Percentiles rank a stretch among this genome's conserved stretches.
These are phyloP conservation scores for Basipetospora chlamydospora DNA, from an alignment of 2,329 filamentous ascomycete genomes.

Conservation along the genomic window DNA sequence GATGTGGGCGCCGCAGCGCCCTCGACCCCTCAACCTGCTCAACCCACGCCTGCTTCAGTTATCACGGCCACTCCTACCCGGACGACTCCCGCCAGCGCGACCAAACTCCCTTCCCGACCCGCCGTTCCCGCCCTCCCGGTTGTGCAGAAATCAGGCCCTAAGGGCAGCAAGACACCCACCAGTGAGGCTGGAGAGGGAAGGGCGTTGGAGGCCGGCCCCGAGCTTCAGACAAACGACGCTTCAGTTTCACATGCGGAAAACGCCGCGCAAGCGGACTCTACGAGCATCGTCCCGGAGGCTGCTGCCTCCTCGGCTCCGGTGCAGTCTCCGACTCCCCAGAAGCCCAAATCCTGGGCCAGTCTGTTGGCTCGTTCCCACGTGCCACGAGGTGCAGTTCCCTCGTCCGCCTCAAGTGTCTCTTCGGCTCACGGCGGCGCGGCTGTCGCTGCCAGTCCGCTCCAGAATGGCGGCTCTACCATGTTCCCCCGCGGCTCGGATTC, in stretches of 20 bases:
- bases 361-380: too few species aligned
- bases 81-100: conserved; percentile 14
- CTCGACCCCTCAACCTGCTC: conserved; percentile 7
- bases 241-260: too few species aligned
- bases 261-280: conserved; percentile 10
- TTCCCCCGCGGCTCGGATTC: conserved; percentile 37
- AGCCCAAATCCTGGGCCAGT: conserved; percentile 9
- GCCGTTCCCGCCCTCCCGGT: conserved; percentile 25
- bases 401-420: conserved; percentile 8
- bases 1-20: conserved; percentile 1
- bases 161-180: conserved; percentile 11
- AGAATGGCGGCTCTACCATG: conserved; percentile 12
- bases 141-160: conserved; percentile 24
- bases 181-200: not conserved
- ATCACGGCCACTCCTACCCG: not conserved
- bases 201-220: too few species aligned
- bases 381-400: too few species aligned
- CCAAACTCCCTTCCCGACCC: conserved; percentile 7
- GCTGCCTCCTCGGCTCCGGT: conserved; percentile 7
- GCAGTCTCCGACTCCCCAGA: conserved; percentile 11
- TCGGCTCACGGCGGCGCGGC: conserved; percentile 14
- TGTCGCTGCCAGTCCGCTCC: conserved; percentile 9
- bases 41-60: conserved; percentile 8
- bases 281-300: conserved; percentile 10
- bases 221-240: too few species aligned